These are phyloP conservation scores for Cicer judaicum DNA, from an alignment of 306 rosid species.

Conservation along the genomic window DNA sequence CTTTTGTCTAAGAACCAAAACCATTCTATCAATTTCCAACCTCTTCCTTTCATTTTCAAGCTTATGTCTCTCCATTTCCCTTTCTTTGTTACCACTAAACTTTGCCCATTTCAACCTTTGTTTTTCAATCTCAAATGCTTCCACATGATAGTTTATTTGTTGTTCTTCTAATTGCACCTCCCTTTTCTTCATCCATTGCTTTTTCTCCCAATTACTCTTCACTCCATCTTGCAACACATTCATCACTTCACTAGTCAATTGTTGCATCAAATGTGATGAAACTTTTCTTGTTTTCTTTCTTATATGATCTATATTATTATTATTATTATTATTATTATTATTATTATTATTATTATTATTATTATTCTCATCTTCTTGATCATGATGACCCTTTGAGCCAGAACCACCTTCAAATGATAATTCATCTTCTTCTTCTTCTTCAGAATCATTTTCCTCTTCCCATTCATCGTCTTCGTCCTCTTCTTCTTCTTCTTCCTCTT, in stretches of 20 bases:
- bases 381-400: conserved; percentile 53
- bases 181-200: conserved; percentile 78
- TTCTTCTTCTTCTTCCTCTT: conserved; percentile 62
- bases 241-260: conserved; percentile 55
- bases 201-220: conserved; percentile 71
- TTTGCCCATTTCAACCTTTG: conserved; percentile 80
- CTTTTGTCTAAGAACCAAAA: conserved; percentile 64
- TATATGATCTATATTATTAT: conserved; percentile 3
- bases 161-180: conserved; percentile 70
- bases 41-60: conserved; percentile 68
- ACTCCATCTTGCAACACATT: conserved; percentile 69
- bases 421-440: conserved; percentile 59
- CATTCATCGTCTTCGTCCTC: conserved; percentile 65
- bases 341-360: neutral
- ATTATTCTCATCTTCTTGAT: conserved; percentile 61
- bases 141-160: conserved; percentile 50
- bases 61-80: conserved; percentile 83
- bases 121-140: conserved; percentile 79
- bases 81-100: conserved; percentile 84
- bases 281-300: conserved; percentile 58
- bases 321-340: too few relatives aligned
- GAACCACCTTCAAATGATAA: conserved; percentile 51
- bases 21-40: conserved; percentile 81
- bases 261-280: conserved; percentile 44
- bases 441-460: conserved; percentile 62